A percentile compares a stretch with the other conserved stretches of the same genome.
phyloP scores from a whole-genome alignment of 2,329 filamentous ascomycete species.

The Ilyonectria sp. region DNA sequence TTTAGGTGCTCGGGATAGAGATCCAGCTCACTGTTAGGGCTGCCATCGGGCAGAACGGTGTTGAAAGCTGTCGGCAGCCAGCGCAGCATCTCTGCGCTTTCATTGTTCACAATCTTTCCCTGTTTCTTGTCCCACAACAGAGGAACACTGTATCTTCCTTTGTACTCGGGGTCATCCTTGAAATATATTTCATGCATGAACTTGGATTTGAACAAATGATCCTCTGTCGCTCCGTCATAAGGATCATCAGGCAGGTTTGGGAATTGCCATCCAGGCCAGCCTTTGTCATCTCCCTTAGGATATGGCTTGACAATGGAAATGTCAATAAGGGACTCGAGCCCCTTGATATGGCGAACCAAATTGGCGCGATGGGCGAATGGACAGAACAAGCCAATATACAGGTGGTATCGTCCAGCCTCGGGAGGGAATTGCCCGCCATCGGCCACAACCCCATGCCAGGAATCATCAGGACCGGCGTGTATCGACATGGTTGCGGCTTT shows the following conservation, averaged over 20 bases:
- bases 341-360: slow-evolving; percentile 80
- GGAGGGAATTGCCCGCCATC: slow-evolving; percentile 64
- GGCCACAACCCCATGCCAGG: slow-evolving; percentile 45
- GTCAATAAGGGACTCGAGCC: slow-evolving; percentile 78
- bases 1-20: slow-evolving; percentile 69
- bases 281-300: slow-evolving; percentile 75
- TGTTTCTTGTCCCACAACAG: slow-evolving; percentile 79
- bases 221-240: slow-evolving; percentile 73
- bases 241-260: slow-evolving; percentile 62
- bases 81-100: slow-evolving; percentile 85
- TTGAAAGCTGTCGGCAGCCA: slow-evolving; percentile 88
- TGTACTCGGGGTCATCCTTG: slow-evolving; percentile 75
- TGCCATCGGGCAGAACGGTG: slow-evolving; percentile 61
- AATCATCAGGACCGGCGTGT: slow-evolving; percentile 40
- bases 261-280: slow-evolving; percentile 77
- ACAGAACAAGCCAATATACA: slow-evolving; percentile 74
- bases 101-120: slow-evolving; percentile 83
- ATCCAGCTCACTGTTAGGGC: slow-evolving; percentile 61
- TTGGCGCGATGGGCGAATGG: slow-evolving; percentile 80
- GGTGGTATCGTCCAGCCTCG: slow-evolving; percentile 71
- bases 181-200: slow-evolving; percentile 81
- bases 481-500: slow-evolving; percentile 29
- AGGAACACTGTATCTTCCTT: slow-evolving; percentile 81
- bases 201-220: slow-evolving; percentile 75
- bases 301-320: slow-evolving; percentile 76